phyloP scores from a whole-genome alignment of 2,329 filamentous ascomycete species.

The Colletotrichum gigasporum region DNA sequence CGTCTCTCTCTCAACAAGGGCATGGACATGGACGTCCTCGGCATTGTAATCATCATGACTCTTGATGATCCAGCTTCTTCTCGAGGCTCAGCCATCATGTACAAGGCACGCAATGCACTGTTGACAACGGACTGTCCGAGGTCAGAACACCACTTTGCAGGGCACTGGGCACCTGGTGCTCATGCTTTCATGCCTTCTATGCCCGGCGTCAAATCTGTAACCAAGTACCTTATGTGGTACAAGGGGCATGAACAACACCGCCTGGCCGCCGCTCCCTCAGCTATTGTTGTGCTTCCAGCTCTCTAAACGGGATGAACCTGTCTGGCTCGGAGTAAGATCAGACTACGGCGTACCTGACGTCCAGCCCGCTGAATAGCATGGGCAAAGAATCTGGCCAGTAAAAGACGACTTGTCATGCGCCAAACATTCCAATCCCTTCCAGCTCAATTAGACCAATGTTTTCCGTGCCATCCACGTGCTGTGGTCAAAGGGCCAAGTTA shows the following conservation, averaged over 20 bases:
- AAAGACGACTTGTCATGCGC: not conserved
- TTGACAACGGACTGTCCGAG: conserved; percentile 13
- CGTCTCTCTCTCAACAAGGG: not conserved
- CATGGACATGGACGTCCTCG: not conserved
- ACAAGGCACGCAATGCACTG: not conserved
- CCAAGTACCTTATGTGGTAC: conserved; percentile 4
- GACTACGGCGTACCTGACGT: too few relatives aligned
- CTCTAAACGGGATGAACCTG: conserved; percentile 8
- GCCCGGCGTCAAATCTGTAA: conserved; percentile 18
- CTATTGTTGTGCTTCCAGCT: not conserved
- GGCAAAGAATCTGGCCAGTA: too few relatives aligned
- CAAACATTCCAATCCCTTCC: too few relatives aligned
- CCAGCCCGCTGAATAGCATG: too few relatives aligned
- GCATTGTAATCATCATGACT: not conserved
- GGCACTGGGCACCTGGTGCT: conserved; percentile 14
- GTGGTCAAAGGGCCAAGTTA: too few relatives aligned
- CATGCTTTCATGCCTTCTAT: conserved; percentile 15
- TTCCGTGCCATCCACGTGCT: too few relatives aligned
- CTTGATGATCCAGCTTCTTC: too few relatives aligned
- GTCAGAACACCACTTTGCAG: conserved; percentile 1
- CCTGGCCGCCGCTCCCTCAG: not conserved
- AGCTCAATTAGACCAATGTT: too few relatives aligned
- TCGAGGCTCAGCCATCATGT: not conserved
- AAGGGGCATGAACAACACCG: not conserved
- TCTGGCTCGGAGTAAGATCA: not conserved